Conservation (phyloP, 2,329 filamentous ascomycete genomes). For the Chaetomiaceae sp. region DNA sequence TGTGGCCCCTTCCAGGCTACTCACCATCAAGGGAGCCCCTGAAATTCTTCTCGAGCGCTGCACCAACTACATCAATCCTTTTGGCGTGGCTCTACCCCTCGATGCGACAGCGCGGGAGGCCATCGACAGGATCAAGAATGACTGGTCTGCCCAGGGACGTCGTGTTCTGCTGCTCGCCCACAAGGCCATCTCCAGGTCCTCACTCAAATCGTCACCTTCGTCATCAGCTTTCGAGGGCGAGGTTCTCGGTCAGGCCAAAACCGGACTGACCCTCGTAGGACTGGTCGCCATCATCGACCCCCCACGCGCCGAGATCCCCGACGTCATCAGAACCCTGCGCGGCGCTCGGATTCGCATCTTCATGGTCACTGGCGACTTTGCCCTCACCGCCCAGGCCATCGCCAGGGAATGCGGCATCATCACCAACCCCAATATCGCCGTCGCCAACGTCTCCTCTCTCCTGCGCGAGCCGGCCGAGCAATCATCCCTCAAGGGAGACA, state of each 20-base stretch:
- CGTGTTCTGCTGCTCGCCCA: constrained; percentile 63
- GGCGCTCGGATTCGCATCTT: constrained; percentile 69
- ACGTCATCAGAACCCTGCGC: constrained; percentile 60
- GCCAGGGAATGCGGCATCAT: constrained; percentile 59
- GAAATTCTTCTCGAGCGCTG: constrained; percentile 67
- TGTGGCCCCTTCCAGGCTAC: constrained; percentile 40
- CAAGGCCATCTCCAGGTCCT: constrained; percentile 45
- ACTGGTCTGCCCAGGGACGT: constrained; percentile 64
- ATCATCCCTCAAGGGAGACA: constrained; percentile 25
- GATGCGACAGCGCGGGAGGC: constrained; percentile 39
- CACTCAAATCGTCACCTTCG: constrained; percentile 37
- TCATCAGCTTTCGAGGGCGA: constrained; percentile 52
- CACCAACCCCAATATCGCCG: constrained; percentile 41
- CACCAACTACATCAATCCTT: constrained; percentile 48
- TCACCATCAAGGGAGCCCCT: constrained; percentile 76
- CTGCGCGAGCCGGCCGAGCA: constrained; percentile 30
- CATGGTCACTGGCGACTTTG: constrained; percentile 73
- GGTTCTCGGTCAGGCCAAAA: constrained; percentile 48
- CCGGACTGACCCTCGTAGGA: constrained; percentile 64
- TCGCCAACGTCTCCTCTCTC: constrained; percentile 53
- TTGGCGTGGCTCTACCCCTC: constrained; percentile 50
- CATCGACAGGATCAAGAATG: constrained; percentile 59
- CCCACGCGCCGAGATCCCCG: constrained; percentile 65
- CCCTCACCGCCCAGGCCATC: constrained; percentile 68
- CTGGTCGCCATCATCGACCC: constrained; percentile 76